phyloP scores from a whole-genome alignment of 768 basidiomycete species.

The Trametes maxima region DNA sequence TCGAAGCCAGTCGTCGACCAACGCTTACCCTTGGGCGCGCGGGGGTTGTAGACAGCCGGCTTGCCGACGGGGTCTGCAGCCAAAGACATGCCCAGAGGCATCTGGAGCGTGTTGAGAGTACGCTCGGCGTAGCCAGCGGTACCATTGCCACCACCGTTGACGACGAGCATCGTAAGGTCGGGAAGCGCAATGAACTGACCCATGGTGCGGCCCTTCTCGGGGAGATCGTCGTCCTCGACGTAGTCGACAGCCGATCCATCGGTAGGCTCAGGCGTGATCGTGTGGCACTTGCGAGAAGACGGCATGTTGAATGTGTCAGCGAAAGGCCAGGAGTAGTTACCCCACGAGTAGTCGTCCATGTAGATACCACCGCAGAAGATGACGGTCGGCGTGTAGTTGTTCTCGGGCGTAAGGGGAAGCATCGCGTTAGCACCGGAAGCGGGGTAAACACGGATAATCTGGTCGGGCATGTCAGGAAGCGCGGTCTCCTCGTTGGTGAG shows the following conservation, averaged over 20 bases:
- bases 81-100: slow-evolving; percentile 74
- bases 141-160: slow-evolving; percentile 84
- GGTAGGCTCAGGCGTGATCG: slow-evolving; percentile 82
- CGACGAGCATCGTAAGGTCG: slow-evolving; percentile 72
- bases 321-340: slow-evolving; percentile 73
- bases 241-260: slow-evolving; percentile 65
- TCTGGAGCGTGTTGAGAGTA: slow-evolving; percentile 43
- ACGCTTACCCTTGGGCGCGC: slow-evolving; percentile 65
- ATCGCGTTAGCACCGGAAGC: slow-evolving; percentile 88
- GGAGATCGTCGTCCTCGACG: slow-evolving; percentile 74
- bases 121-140: slow-evolving; percentile 82
- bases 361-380: slow-evolving; percentile 91
- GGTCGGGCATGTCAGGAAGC: slow-evolving; percentile 72
- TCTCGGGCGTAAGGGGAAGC: slow-evolving; percentile 87
- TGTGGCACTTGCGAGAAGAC: slow-evolving; percentile 72
- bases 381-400: slow-evolving; percentile 83
- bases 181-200: slow-evolving; percentile 88
- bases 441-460: slow-evolving; percentile 83
- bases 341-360: slow-evolving; percentile 73
- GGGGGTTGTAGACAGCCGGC: slow-evolving; percentile 86
- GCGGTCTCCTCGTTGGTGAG: slow-evolving; percentile 56
- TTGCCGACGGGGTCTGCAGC: slow-evolving; percentile 78
- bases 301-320: slow-evolving; percentile 76
- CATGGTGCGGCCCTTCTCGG: slow-evolving; percentile 75
- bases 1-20: slow-evolving; percentile 72